phyloP scores from a whole-genome alignment of 2,329 filamentous ascomycete genomes.

The Nothophoma quercina region DNA sequence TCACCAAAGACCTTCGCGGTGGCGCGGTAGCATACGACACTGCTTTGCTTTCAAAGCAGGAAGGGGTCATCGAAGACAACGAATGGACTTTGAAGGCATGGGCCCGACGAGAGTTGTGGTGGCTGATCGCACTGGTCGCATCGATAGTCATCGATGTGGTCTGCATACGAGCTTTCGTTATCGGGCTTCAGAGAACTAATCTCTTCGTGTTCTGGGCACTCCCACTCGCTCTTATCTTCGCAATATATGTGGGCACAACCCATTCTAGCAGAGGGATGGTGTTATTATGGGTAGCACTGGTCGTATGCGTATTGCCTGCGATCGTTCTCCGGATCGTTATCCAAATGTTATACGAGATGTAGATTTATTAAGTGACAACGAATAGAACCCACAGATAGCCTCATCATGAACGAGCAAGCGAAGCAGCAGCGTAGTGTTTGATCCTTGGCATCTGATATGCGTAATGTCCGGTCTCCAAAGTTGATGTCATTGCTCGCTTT shows the following conservation, averaged over 20 bases:
- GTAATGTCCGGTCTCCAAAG: no score
- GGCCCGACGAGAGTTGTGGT: conserved; percentile 4
- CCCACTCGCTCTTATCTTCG: conserved; percentile 3
- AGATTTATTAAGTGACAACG: no score
- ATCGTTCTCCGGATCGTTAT: neutral
- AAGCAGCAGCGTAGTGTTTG: no score
- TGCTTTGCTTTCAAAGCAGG: neutral
- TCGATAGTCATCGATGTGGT: neutral
- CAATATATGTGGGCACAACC: conserved; percentile 8
- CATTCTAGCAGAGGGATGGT: conserved; percentile 7
- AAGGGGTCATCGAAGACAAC: neutral
- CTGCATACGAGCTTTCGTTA: neutral
- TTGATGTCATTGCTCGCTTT: no score
- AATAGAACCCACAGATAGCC: no score
- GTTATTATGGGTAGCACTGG: neutral
- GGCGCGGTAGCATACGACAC: conserved; percentile 25
- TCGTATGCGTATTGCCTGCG: conserved; percentile 5
- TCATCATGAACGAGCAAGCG: no score
- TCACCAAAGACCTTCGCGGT: conserved; percentile 7
- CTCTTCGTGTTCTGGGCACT: neutral
- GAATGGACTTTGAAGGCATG: neutral
- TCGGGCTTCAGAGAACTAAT: neutral
- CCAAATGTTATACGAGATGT: no score
- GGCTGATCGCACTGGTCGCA: neutral
- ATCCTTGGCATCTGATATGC: no score